A percentile compares a stretch with the other conserved stretches of the same genome.
Conservation (phyloP, 495 filamentous ascomycete genomes). For the Venustampulla echinocandica region DNA sequence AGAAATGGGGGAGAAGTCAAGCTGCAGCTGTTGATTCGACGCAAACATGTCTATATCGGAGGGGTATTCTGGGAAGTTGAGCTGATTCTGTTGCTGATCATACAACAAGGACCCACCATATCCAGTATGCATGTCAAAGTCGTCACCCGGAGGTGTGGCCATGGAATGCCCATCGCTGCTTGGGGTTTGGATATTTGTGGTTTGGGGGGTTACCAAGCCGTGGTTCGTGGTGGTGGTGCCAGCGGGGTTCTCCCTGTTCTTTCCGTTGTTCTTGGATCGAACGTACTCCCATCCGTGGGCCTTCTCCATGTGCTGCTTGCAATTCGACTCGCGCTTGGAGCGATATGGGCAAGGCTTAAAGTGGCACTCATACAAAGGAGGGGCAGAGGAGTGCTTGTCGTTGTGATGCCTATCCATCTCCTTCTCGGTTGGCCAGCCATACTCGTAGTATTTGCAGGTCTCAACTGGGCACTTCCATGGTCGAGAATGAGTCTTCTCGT, state of each 20-base stretch:
- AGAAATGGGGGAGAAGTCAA: constrained; percentile 22
- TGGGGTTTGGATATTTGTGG: constrained; percentile 20
- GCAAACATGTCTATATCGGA: constrained; percentile 17
- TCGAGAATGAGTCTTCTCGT: constrained; percentile 92
- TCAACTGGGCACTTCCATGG: constrained; percentile 83
- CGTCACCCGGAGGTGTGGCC: constrained; percentile 16
- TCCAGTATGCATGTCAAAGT: constrained; percentile 2
- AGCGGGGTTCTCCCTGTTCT: constrained; percentile 32
- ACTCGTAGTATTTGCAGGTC: constrained; percentile 75
- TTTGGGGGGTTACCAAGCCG: constrained; percentile 21
- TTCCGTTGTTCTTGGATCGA: constrained; percentile 83
- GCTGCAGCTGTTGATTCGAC: constrained; percentile 8
- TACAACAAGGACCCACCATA: constrained; percentile 7
- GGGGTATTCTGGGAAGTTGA: constrained; percentile 21
- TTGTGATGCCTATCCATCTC: constrained; percentile 92
- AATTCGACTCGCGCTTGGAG: constrained; percentile 94
- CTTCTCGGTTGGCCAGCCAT: constrained; percentile 96
- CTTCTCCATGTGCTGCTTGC: constrained; percentile 99
- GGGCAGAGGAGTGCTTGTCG: constrained; percentile 81
- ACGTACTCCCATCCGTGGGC: constrained; percentile 84
- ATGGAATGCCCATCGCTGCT: constrained; percentile 18
- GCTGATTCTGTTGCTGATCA: constrained; percentile 7
- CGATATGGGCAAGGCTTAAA: constrained; percentile 83
- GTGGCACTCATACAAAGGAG: constrained; percentile 70
- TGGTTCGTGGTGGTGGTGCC: background rate